Percentiles rank a stretch among this genome's conserved stretches.
Conservation (phyloP, 2,329 filamentous ascomycete genomes). For the Diplodia intermedia region DNA sequence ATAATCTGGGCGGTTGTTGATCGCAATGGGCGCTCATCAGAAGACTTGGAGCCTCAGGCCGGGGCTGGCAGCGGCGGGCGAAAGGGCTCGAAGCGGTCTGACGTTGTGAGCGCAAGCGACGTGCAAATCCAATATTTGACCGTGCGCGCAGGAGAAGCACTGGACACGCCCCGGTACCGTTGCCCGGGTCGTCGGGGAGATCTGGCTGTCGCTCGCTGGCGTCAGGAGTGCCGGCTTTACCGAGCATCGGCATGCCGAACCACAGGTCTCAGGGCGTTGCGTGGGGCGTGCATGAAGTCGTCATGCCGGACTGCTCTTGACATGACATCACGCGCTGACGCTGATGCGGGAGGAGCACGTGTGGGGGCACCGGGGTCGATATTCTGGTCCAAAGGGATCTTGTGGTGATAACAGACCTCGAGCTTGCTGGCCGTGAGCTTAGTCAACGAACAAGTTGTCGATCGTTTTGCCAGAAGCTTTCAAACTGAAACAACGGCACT, state of each 20-base stretch:
- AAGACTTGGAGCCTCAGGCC: neutral
- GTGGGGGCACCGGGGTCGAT: neutral
- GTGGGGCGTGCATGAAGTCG: constrained; percentile 4
- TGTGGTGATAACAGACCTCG: neutral
- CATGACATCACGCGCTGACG: neutral
- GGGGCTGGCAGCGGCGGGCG: neutral
- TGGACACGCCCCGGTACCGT: neutral
- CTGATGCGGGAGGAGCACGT: neutral
- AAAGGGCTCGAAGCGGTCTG: constrained; percentile 11
- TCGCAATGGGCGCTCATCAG: neutral
- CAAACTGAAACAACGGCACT: neutral
- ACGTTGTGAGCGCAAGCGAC: neutral
- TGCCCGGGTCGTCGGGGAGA: neutral
- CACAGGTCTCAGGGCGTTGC: neutral
- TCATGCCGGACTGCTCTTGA: neutral
- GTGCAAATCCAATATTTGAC: constrained; percentile 18
- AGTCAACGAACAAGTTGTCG: neutral
- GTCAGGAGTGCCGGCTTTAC: constrained; percentile 12
- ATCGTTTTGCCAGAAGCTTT: neutral
- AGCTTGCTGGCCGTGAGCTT: neutral
- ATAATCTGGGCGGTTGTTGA: neutral
- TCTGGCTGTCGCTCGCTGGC: neutral
- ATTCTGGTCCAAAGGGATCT: neutral
- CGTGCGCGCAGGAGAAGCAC: constrained; percentile 11
- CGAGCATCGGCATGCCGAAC: constrained; percentile 17